Evolutionary conservation across 441 rosid genomes (phyloP).

Genomic region (Omphalea diandra): DNA sequence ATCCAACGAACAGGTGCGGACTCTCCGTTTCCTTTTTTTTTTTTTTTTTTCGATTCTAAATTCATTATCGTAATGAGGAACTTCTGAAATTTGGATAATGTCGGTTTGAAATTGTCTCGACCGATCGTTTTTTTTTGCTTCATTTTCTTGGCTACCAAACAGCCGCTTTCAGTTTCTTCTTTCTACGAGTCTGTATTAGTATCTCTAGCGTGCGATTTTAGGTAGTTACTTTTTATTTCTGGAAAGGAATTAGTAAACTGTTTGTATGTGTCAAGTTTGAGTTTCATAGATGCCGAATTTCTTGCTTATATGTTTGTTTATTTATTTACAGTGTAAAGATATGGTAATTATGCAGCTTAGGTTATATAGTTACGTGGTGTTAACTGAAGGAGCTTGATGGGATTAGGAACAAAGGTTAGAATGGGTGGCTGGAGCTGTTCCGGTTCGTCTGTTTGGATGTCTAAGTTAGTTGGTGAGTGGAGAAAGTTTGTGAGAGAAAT

Average conservation of each 20-base stretch:
- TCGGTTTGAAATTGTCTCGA: not conserved
- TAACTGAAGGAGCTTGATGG: too few relatives aligned
- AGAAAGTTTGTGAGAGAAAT: too few relatives aligned
- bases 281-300: too few relatives aligned
- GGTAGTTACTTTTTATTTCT: not conserved
- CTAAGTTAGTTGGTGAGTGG: too few relatives aligned
- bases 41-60: not conserved
- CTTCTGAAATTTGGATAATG: conserved; percentile 12
- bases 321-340: too few relatives aligned
- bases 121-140: not conserved
- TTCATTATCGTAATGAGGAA: not conserved
- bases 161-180: not conserved
- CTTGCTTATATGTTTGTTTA: too few relatives aligned
- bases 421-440: too few relatives aligned
- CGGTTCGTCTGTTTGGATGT: too few relatives aligned
- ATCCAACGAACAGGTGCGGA: not conserved
- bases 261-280: not conserved
- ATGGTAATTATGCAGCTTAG: too few relatives aligned
- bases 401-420: too few relatives aligned
- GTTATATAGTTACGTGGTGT: too few relatives aligned
- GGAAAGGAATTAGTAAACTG: not conserved
- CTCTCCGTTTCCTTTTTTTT: too few relatives aligned
- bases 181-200: not conserved
- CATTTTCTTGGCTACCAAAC: not conserved
- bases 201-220: not conserved